Base-by-base conservation (phyloP, 2,329 filamentous ascomycete genomes). In the Lachnellula arida region DNA sequence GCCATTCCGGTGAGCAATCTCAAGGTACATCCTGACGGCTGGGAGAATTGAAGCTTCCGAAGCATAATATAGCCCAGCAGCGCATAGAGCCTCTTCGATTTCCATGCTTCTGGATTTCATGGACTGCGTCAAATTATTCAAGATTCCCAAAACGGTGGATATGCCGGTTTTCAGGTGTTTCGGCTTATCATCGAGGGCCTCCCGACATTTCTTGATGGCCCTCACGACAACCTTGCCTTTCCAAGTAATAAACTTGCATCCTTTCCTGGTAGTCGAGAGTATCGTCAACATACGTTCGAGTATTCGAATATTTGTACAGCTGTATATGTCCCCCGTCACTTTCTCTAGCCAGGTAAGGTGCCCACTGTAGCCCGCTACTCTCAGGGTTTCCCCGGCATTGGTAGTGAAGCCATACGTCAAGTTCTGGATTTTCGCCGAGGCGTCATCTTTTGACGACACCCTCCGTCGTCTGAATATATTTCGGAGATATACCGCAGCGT, bases 81-180 rank as follows among this genome's bases (percentile, higher is more conserved):
- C 54, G 17, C 55, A 63, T 11, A 67, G 14, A 22, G 39, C 22
- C 2, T 35, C 7, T 2, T 51, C 56, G 11, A 63, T 47, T 17
- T 49, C 14, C 2, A 63, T 7, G 1, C 53, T 54, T 39, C 62
- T 62, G 4, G 57, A 58, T 17, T 50, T 43, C 49, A 62, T 49
- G 17, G 55, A 62, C 4, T 55, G 35, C 4, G 43, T 28, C 11
- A 67, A 23, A 28, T 60, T 61, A 48, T 65, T 63, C 28, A 66
- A 25, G 2, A 63, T 12, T 2, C 32, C 5, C 14, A 60, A 34
- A 22, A 58, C 23, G 25, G 8, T 22, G 17, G 7, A n/a, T 22
- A 49, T 4, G 19, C 11, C 12, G 40, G 9, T 15, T 37, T 25
- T 4, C 35, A n/a, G 5, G 19, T 48, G 7, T 49, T 42, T 4